phyloP scores from a whole-genome alignment of 2,329 filamentous ascomycete genomes.

The Onygenales sp. region DNA sequence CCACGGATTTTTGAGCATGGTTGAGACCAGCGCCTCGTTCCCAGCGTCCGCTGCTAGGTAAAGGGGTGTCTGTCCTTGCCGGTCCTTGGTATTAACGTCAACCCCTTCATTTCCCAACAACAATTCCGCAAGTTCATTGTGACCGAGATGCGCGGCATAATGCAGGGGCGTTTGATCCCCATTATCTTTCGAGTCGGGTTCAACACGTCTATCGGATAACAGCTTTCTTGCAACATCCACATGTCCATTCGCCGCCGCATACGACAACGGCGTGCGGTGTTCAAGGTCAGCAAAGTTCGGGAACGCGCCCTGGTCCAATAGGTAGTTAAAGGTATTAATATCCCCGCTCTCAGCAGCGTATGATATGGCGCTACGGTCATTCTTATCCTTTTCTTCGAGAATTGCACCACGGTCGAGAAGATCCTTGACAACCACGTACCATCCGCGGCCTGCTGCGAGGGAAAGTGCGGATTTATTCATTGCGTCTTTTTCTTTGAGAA shows the following conservation, averaged over 20 bases:
- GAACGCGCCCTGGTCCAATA: background rate
- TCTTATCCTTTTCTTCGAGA: constrained; percentile 3
- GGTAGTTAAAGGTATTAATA: constrained; percentile 6
- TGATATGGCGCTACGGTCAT: constrained; percentile 2
- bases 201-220: constrained; percentile 4
- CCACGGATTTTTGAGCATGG: background rate
- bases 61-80: background rate
- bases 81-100: constrained; percentile 2
- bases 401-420: constrained; percentile 6
- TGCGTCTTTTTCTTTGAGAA: background rate
- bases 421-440: constrained; percentile 5
- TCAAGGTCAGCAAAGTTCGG: background rate
- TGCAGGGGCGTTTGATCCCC: constrained; percentile 4
- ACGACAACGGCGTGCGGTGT: constrained; percentile 5
- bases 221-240: constrained; percentile 5
- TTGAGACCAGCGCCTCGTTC: background rate
- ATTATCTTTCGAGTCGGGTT: constrained; percentile 1
- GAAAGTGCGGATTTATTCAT: constrained; percentile 1
- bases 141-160: constrained; percentile 2
- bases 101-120: background rate
- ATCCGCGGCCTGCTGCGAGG: constrained; percentile 6
- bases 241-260: constrained; percentile 6
- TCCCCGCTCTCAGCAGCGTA: constrained; percentile 4
- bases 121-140: constrained; percentile 1
- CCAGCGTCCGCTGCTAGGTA: background rate